Percentiles rank a stretch among this genome's conserved stretches.
These are phyloP conservation scores for Dactylella cylindrospora DNA, from an alignment of 2,329 filamentous ascomycete genomes.

Conservation along the genomic window DNA sequence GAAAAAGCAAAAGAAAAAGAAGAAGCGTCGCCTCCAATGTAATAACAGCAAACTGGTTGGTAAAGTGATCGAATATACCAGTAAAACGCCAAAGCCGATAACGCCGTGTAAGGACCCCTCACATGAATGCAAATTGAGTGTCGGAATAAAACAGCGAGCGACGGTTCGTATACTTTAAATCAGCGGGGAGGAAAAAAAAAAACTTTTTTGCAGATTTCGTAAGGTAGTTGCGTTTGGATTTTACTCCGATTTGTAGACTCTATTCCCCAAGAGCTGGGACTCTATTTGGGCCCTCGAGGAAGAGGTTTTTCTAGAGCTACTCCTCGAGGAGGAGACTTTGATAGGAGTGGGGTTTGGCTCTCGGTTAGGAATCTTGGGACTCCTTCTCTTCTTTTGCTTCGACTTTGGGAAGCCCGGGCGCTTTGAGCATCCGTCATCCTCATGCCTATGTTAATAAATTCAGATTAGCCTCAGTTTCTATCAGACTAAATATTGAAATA, in stretches of 20 bases:
- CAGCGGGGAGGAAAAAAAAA: too few relatives aligned
- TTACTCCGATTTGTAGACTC: conserved; percentile 25
- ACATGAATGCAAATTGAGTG: too few relatives aligned
- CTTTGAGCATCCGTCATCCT: conserved; percentile 73
- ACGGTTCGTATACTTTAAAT: too few relatives aligned
- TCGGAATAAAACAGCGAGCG: too few relatives aligned
- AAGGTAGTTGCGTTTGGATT: too few relatives aligned
- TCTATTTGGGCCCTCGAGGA: conserved; percentile 27
- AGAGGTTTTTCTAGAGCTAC: conserved; percentile 31
- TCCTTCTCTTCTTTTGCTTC: conserved; percentile 42
- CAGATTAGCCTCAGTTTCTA: conserved; percentile 28
- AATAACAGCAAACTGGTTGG: too few relatives aligned
- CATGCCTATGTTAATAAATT: conserved; percentile 61
- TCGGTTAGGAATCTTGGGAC: conserved; percentile 38
- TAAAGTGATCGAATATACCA: too few relatives aligned
- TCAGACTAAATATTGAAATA: conserved; percentile 7
- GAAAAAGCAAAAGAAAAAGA: too few relatives aligned
- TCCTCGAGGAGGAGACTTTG: conserved; percentile 22
- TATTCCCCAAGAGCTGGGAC: conserved; percentile 13
- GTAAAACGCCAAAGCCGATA: too few relatives aligned
- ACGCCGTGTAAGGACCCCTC: too few relatives aligned
- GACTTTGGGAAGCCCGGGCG: conserved; percentile 51
- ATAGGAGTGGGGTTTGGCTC: conserved; percentile 37
- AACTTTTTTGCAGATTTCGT: too few relatives aligned
- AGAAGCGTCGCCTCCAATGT: too few relatives aligned